Base-by-base conservation (phyloP, 148 eudicot species). In the Vaccinium darrowii region DNA sequence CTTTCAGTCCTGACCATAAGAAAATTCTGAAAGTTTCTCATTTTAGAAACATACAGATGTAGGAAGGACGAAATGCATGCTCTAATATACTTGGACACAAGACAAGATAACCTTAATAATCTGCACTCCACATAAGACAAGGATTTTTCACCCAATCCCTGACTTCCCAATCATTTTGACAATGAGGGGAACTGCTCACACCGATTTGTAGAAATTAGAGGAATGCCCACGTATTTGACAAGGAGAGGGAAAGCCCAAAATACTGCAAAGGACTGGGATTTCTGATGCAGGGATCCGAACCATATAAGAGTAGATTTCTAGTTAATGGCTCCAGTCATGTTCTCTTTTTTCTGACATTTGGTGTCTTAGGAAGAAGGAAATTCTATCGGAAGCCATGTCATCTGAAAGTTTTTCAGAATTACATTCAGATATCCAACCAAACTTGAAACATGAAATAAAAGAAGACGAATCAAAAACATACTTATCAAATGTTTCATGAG, bases 401-500 rank as follows among this genome's bases (percentile, higher is more conserved):
- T 23, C 47, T 25, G 43, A 18, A 85, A 14, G 23, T 19, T 12
- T 3, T 33, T 83, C 43, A 14, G 12, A 58, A 65, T 67, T 15
- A 56, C 11, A 13, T 27, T 69, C 30, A 11, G 76, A 75, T 25
- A 80, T 62, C 10, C 76, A 79, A 49, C 63, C 14, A 62, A 89
- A 75, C 25, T 18, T 33, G 19, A 49, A 33, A 74, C 1, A 65
- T 54, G 13, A 76, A 50, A 9, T 3, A 15, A 76, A 54, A 85
- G 67, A 63, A 84, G 83, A 39, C 85, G 5, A n/a, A 76, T 56
- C 7, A 43, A 43, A 33, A 74, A 67, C 86, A 74, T 90, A 95
- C 98, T 91, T 95, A 72, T 91, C 91, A 87, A 87, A 90, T 43
- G 98, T 93, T 81, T 91, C 90, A 30, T 85, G 88, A 71, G 98